phyloP scores from a whole-genome alignment of 306 rosid genomes.

The Prinsepia uniflora region DNA sequence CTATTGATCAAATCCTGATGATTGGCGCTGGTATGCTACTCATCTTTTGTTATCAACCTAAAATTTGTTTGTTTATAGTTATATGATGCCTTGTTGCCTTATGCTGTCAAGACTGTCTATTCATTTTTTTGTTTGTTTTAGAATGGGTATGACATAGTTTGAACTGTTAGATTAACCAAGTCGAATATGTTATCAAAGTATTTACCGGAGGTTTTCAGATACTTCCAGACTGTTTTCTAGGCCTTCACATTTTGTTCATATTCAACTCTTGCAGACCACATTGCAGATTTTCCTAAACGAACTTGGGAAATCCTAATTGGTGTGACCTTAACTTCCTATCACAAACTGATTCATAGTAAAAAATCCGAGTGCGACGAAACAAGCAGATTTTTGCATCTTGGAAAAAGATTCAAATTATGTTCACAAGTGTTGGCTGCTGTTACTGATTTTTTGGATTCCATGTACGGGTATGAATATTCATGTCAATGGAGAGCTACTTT shows the following conservation, averaged over 20 bases:
- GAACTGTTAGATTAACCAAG: not conserved
- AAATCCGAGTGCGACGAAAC: conserved; percentile 37
- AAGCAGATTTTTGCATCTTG: conserved; percentile 48
- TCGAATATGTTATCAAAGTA: not conserved
- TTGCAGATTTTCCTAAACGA: conserved; percentile 37
- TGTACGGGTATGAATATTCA: conserved; percentile 55
- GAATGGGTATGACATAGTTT: not conserved
- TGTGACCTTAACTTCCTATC: conserved; percentile 50
- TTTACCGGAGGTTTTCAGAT: not conserved
- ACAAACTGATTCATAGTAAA: conserved; percentile 31
- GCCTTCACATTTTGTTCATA: conserved; percentile 3
- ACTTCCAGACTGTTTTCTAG: not conserved
- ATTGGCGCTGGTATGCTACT: conserved; percentile 47
- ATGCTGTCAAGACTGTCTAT: not conserved
- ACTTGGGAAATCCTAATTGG: conserved; percentile 71
- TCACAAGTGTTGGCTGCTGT: conserved; percentile 65
- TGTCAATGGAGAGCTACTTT: conserved; percentile 8
- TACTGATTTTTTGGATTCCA: conserved; percentile 67
- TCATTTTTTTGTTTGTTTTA: not conserved
- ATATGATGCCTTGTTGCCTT: not conserved
- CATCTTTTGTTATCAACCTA: conserved; percentile 12
- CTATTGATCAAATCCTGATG: conserved; percentile 47
- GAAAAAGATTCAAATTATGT: conserved; percentile 58
- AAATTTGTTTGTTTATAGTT: conserved; percentile 10
- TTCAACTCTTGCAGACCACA: conserved; percentile 29